Base-by-base conservation (phyloP, 805 yeast genomes). In the Pichia thaimueangensis region DNA sequence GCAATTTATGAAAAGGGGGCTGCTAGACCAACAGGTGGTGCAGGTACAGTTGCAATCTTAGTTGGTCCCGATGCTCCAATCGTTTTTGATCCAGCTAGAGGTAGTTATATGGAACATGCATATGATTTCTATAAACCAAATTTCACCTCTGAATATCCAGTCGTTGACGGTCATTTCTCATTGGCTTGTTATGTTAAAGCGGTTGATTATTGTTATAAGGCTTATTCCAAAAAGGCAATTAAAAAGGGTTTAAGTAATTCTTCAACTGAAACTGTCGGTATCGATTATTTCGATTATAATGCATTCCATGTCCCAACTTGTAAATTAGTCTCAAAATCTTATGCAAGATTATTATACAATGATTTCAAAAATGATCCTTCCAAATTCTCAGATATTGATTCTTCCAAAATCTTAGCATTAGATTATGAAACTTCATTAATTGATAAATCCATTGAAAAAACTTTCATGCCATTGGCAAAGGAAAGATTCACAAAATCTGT, bases 1-100 rank as follows among this genome's bases (percentile, higher is more conserved):
- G 98, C 98, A 60, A 82, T 93, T 54, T 93, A 93, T 68, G 88
- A 89, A 57, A 78, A 89, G 70, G 98, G 98, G 63, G 83, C 95
- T 30, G 98, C 98, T 44, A 83, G 98, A 75, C 98, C 98, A 60
- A 93, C 98, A 41, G 98, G 98, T 65, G 98, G 98, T 71, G 97
- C 95, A 42, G 98, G 98, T 63, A 75, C 94, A 37, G 94, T 91
- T 47, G 98, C 98, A 34, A 57, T 93, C 61, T 78, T 85, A 63
- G 86, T 93, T 57, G 98, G 98, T 39, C 96, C 97, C 41, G 95
- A 93, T 62, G 97, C 98, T 31, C 98, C 98, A 52, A 75, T 93
- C 53, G 96, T 86, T 31, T 81, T 93, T 56, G 97, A 93, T 56
- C 69, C 82, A 35, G 76, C 79, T 47, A 86, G 93, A 70, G 97